Evolutionary conservation across 805 yeast species (phyloP).

Genomic region (Metschnikowia rubicola): DNA sequence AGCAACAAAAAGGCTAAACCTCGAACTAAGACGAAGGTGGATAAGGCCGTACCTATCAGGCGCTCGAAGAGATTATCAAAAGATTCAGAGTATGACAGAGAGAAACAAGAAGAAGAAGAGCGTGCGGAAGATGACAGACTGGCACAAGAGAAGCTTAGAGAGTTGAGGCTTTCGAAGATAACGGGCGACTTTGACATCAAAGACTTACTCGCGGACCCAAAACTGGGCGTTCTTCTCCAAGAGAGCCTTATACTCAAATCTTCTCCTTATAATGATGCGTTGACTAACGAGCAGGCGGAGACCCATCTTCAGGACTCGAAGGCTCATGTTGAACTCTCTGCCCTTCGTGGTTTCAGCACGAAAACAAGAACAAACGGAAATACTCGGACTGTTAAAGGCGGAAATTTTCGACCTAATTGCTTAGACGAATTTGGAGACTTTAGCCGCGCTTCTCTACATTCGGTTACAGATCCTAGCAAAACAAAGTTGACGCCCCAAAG

Average conservation of each 20-base stretch:
- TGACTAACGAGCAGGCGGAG: not conserved
- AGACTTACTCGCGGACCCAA: constrained; percentile 49
- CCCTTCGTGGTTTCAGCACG: not conserved
- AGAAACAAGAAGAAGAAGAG: constrained; percentile 29
- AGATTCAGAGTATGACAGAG: constrained; percentile 38
- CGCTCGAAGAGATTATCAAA: constrained; percentile 74
- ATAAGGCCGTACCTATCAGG: constrained; percentile 52
- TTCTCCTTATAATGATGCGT: not conserved
- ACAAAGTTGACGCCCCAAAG: constrained; percentile 63
- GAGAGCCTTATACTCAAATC: constrained; percentile 18
- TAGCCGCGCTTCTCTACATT: not conserved
- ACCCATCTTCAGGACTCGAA: not conserved
- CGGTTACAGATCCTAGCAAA: constrained; percentile 1
- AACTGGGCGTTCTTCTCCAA: constrained; percentile 32
- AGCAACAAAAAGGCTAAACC: constrained; percentile 16
- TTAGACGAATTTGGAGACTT: not conserved
- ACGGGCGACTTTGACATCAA: constrained; percentile 62
- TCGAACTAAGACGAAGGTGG: constrained; percentile 15
- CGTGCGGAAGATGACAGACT: constrained; percentile 36
- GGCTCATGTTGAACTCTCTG: not conserved
- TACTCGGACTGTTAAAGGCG: not conserved
- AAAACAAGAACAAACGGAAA: not conserved
- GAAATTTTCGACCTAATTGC: not conserved
- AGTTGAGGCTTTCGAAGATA: constrained; percentile 53
- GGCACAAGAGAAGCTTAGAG: constrained; percentile 8